These are phyloP conservation scores for Kluyveromyces aestuarii DNA, from an alignment of 805 yeast species.

Conservation along the genomic window DNA sequence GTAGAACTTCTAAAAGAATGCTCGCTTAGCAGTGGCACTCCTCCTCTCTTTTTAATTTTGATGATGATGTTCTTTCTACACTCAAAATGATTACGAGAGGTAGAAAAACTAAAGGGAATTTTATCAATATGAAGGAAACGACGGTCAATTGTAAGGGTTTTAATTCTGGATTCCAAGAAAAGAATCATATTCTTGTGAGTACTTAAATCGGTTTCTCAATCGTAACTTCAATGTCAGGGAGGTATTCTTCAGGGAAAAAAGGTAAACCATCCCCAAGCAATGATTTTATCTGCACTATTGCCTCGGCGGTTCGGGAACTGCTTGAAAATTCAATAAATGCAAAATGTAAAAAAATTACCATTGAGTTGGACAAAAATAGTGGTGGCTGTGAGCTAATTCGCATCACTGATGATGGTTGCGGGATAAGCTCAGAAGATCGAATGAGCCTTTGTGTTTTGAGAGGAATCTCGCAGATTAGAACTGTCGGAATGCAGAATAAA, in stretches of 20 bases:
- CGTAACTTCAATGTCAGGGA: neutral
- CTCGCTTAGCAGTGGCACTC: no score
- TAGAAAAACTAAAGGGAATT: no score
- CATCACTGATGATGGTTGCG: slow-evolving; percentile 36
- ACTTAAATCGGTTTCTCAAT: no score
- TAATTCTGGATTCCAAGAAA: no score
- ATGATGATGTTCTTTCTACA: no score
- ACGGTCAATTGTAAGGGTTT: no score
- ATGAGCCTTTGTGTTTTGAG: slow-evolving; percentile 24
- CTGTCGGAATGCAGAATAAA: neutral
- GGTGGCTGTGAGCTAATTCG: slow-evolving; percentile 28
- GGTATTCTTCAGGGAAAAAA: neutral
- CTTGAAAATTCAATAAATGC: slow-evolving; percentile 36
- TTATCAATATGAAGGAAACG: no score
- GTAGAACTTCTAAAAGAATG: no score
- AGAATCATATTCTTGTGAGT: no score
- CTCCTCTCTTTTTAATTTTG: no score
- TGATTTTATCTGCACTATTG: neutral
- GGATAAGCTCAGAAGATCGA: slow-evolving; percentile 27
- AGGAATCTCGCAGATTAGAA: neutral
- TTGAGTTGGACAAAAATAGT: slow-evolving; percentile 32
- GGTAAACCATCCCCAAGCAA: neutral
- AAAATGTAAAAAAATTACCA: slow-evolving; percentile 21
- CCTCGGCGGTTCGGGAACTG: slow-evolving; percentile 32
- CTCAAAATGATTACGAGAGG: no score